Evolutionary conservation across 2,329 filamentous ascomycete species (phyloP).

Genomic region (Cryoendolithus antarcticus): DNA sequence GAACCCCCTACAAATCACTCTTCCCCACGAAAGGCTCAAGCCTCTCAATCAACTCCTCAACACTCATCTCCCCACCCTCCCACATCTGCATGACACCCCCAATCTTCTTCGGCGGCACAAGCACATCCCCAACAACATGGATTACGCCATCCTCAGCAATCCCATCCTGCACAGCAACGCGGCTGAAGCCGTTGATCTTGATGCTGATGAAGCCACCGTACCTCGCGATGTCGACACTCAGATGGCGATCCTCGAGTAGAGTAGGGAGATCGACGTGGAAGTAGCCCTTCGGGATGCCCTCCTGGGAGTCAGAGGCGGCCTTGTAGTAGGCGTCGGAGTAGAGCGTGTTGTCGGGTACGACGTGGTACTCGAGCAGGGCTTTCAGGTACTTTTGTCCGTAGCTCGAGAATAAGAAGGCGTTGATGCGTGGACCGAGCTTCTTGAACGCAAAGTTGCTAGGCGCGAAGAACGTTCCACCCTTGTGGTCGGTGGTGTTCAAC

Average conservation of each 20-base stretch:
- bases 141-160: conserved; percentile 70
- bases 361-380: conserved; percentile 67
- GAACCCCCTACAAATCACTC: conserved; percentile 15
- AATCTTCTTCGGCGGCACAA: conserved; percentile 60
- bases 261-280: conserved; percentile 63
- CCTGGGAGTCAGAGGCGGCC: conserved; percentile 17
- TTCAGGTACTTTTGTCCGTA: conserved; percentile 63
- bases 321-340: conserved; percentile 76
- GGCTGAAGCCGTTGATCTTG: conserved; percentile 60
- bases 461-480: conserved; percentile 67
- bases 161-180: conserved; percentile 56
- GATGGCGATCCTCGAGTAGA: conserved; percentile 51
- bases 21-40: conserved; percentile 34
- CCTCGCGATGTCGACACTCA: conserved; percentile 59
- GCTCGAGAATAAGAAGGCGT: conserved; percentile 75
- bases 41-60: conserved; percentile 50
- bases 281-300: conserved; percentile 33
- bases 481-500: conserved; percentile 40
- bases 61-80: conserved; percentile 38
- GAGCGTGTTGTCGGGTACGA: conserved; percentile 60
- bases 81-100: conserved; percentile 27
- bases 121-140: conserved; percentile 59
- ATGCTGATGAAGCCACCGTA: conserved; percentile 59
- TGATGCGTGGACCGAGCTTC: conserved; percentile 58
- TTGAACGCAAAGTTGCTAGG: conserved; percentile 72